Conservation (phyloP, 2,329 filamentous ascomycete species). For the Paracorniculantispora psalliotae region DNA sequence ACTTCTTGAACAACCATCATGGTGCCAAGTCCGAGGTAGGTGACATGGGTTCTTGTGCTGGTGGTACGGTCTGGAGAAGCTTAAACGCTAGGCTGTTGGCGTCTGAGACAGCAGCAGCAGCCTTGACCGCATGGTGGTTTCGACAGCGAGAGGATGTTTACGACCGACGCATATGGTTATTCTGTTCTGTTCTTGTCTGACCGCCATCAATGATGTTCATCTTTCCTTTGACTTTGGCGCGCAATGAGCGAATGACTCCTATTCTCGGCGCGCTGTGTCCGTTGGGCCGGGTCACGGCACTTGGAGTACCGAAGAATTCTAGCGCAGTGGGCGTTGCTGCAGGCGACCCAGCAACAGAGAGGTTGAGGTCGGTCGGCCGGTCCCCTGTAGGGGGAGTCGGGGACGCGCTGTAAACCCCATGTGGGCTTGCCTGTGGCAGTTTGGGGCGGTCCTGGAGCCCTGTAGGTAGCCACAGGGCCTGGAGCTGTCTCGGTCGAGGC, state of each 20-base stretch:
- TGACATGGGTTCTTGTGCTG: neutral
- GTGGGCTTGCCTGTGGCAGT: slow-evolving; percentile 5
- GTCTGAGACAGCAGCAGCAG: neutral
- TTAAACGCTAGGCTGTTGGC: slow-evolving; percentile 6
- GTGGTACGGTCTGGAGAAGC: neutral
- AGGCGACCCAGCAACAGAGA: neutral
- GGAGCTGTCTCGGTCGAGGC: neutral
- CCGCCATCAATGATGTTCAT: neutral
- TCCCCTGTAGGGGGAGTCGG: neutral
- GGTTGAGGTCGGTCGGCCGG: neutral
- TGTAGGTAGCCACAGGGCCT: neutral
- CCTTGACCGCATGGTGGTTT: neutral
- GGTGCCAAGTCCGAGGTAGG: neutral
- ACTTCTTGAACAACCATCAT: neutral
- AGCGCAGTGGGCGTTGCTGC: neutral
- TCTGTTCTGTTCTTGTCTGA: neutral
- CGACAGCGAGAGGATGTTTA: neutral
- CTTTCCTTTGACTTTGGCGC: neutral
- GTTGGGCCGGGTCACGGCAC: slow-evolving; percentile 6
- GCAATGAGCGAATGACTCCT: neutral
- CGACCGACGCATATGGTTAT: neutral
- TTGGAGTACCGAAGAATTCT: slow-evolving; percentile 1
- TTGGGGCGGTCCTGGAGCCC: neutral
- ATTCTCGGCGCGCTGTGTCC: neutral
- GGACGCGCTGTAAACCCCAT: neutral